Percentiles rank a stretch among this genome's conserved stretches.
Evolutionary conservation across 768 basidiomycete species (phyloP).

Genomic region (Mrakia blollopis): DNA sequence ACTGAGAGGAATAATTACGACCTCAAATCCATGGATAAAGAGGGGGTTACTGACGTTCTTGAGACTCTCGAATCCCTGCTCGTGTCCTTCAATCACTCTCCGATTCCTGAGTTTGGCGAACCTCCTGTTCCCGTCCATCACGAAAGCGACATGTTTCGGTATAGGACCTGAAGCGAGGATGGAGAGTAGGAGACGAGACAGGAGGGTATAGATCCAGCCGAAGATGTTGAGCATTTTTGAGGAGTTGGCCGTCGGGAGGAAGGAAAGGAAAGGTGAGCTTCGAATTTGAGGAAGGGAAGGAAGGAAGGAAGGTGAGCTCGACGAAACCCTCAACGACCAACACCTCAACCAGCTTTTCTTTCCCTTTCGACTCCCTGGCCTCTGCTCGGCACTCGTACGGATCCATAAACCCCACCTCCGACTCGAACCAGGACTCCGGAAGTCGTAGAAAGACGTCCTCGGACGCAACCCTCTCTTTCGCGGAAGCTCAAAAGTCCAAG

Average conservation of each 20-base stretch:
- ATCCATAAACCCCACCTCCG: no score
- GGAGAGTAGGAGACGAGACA: conserved; percentile 53
- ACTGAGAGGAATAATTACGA: neutral
- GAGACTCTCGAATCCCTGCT: conserved; percentile 74
- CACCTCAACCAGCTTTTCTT: neutral
- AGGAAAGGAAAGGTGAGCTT: neutral
- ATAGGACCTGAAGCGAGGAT: conserved; percentile 76
- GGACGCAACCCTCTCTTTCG: no score
- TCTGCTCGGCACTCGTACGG: neutral
- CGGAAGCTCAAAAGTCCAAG: no score
- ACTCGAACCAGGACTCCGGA: no score
- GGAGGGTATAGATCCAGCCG: conserved; percentile 5
- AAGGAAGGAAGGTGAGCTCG: neutral
- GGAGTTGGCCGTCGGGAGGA: neutral
- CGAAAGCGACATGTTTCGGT: conserved; percentile 84
- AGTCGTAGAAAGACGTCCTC: no score
- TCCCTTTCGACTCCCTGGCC: neutral
- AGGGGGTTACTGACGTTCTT: conserved; percentile 59
- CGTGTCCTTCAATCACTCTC: conserved; percentile 71
- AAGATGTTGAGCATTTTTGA: conserved; percentile 8
- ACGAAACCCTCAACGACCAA: neutral
- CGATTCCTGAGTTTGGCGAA: conserved; percentile 62
- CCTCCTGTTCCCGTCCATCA: conserved; percentile 95
- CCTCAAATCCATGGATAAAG: neutral
- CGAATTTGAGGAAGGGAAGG: neutral